These are phyloP conservation scores for Calonectria montana DNA, from an alignment of 2,329 filamentous ascomycete genomes.

Conservation along the genomic window DNA sequence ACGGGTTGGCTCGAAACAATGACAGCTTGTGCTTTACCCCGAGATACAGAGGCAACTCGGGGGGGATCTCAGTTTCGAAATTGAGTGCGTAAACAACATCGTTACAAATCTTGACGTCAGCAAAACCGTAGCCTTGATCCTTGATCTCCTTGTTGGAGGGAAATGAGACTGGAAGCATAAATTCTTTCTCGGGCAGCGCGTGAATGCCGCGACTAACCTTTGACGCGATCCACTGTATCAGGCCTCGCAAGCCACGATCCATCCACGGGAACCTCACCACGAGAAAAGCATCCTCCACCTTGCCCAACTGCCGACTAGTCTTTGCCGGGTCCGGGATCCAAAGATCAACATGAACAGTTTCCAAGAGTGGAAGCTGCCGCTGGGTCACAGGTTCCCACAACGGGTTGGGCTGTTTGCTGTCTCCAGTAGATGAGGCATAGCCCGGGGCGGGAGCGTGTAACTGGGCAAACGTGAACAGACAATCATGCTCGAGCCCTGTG, in stretches of 20 bases:
- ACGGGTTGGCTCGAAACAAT: conserved; percentile 75
- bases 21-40: conserved; percentile 74
- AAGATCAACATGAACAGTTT: conserved; percentile 74
- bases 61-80: conserved; percentile 67
- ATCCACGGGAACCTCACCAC: conserved; percentile 75
- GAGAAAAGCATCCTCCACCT: conserved; percentile 68
- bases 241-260: conserved; percentile 60
- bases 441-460: conserved; percentile 31
- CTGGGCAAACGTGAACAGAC: conserved; percentile 86
- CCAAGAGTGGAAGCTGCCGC: conserved; percentile 75
- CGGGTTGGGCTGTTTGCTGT: conserved; percentile 49
- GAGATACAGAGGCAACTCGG: conserved; percentile 72
- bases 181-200: conserved; percentile 69
- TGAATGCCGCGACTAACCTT: conserved; percentile 62
- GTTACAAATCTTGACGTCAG: conserved; percentile 74
- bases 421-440: not conserved
- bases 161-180: conserved; percentile 73
- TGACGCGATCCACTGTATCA: conserved; percentile 57
- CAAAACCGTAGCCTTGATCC: conserved; percentile 67
- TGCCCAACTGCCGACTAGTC: conserved; percentile 61
- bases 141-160: conserved; percentile 69
- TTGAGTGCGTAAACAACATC: conserved; percentile 67
- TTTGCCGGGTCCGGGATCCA: conserved; percentile 76
- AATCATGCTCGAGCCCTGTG: conserved; percentile 81
- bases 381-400: conserved; percentile 80